These are phyloP conservation scores for Suhomyces bolitotheri DNA, from an alignment of 1,139 yeast genomes.

Conservation along the genomic window DNA sequence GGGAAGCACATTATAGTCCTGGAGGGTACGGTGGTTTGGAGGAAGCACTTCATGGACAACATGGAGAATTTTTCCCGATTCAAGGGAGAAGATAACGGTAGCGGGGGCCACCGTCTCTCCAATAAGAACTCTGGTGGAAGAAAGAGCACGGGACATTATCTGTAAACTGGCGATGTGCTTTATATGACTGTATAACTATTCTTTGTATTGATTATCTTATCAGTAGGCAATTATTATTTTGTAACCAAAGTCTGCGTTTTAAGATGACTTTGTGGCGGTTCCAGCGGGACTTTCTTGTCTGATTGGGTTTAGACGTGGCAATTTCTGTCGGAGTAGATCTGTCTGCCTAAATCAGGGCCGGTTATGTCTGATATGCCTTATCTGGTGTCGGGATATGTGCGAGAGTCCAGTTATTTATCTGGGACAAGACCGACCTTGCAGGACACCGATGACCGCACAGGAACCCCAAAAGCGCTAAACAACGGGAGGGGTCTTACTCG, in stretches of 20 bases:
- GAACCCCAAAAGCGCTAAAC: background rate
- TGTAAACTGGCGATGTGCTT: background rate
- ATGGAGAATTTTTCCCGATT: constrained; percentile 64
- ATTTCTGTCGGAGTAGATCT: too few relatives aligned
- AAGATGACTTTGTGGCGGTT: too few relatives aligned
- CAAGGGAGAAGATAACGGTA: constrained; percentile 62
- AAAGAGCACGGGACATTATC: constrained; percentile 60
- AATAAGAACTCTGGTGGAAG: constrained; percentile 65
- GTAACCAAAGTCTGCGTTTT: too few relatives aligned
- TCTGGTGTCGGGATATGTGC: too few relatives aligned
- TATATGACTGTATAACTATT: too few relatives aligned
- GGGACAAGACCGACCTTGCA: background rate
- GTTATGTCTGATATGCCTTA: too few relatives aligned
- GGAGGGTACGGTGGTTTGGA: constrained; percentile 38
- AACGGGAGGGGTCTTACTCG: constrained; percentile 1
- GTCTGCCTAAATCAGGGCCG: too few relatives aligned
- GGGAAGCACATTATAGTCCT: constrained; percentile 43
- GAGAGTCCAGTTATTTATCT: background rate
- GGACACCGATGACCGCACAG: background rate
- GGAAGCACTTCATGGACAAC: constrained; percentile 37
- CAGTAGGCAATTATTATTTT: too few relatives aligned
- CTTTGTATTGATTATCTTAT: too few relatives aligned
- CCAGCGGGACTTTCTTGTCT: too few relatives aligned
- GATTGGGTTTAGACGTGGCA: too few relatives aligned
- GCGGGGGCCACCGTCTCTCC: constrained; percentile 49